Evolutionary conservation across 2,329 filamentous ascomycete genomes (phyloP).

Genomic region (Venturia effusa): DNA sequence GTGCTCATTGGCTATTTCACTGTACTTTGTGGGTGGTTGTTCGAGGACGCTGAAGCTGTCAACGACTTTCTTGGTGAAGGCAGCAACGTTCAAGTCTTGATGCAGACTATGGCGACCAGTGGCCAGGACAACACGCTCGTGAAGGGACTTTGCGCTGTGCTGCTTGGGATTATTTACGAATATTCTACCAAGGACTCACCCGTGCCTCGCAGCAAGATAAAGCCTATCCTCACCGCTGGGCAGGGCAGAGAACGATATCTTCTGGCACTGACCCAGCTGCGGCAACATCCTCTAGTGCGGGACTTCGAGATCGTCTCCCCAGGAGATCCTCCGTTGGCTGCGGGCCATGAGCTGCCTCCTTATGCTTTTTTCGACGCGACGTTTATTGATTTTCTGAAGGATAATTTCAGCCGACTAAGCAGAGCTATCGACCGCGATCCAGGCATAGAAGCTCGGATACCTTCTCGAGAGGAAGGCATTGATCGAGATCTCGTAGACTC

Average conservation of each 20-base stretch:
- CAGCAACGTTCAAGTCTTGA: constrained; percentile 78
- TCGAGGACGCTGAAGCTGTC: constrained; percentile 81
- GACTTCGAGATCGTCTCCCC: constrained; percentile 84
- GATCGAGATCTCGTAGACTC: constrained; percentile 90
- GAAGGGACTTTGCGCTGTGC: constrained; percentile 71
- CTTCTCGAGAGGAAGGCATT: constrained; percentile 80
- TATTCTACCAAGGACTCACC: constrained; percentile 97
- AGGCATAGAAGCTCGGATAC: constrained; percentile 70
- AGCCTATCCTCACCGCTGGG: constrained; percentile 63
- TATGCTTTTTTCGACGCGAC: constrained; percentile 76
- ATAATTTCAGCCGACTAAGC: constrained; percentile 79
- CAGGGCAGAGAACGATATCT: constrained; percentile 82
- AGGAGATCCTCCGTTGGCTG: constrained; percentile 26
- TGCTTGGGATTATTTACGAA: constrained; percentile 85
- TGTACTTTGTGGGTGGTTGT: constrained; percentile 80
- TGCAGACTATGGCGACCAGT: constrained; percentile 54
- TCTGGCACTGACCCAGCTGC: constrained; percentile 65
- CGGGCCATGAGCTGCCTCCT: constrained; percentile 5
- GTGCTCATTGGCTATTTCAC: constrained; percentile 79
- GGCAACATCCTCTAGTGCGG: constrained; percentile 66
- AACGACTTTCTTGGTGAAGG: constrained; percentile 90
- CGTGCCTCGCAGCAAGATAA: constrained; percentile 68
- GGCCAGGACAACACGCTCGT: constrained; percentile 43
- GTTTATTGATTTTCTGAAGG: constrained; percentile 91
- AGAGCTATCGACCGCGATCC: constrained; percentile 87